Evolutionary conservation across 495 filamentous ascomycete genomes (phyloP).

Genomic region (Aspergillus biplanus): DNA sequence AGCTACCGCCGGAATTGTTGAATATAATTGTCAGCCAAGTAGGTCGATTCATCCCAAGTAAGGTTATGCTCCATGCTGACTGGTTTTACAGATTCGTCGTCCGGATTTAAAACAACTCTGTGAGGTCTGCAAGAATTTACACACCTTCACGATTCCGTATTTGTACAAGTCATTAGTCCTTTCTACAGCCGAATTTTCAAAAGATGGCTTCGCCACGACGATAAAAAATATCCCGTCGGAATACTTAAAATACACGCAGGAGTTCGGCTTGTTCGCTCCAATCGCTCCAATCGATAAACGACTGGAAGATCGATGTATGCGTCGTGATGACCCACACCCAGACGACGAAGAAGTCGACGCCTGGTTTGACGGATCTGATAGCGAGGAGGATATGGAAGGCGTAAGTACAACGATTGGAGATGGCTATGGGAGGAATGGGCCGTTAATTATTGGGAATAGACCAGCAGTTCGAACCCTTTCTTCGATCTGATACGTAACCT

Average conservation of each 20-base stretch:
- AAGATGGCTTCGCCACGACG: neutral
- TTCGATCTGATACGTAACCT: neutral
- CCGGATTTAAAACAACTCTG: neutral
- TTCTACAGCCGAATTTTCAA: neutral
- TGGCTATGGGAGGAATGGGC: neutral
- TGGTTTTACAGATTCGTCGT: neutral
- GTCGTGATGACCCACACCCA: neutral
- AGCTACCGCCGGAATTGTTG: neutral
- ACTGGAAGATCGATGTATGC: neutral
- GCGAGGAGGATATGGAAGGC: too few relatives aligned
- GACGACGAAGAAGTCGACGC: neutral
- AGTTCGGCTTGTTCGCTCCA: neutral
- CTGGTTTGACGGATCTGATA: too few relatives aligned
- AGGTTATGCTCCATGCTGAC: neutral
- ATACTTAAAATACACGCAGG: neutral
- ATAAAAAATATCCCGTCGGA: neutral
- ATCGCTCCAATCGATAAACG: neutral
- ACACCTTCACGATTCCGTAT: neutral
- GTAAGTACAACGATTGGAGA: neutral
- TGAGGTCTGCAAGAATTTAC: neutral
- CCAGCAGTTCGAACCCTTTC: neutral
- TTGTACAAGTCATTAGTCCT: neutral
- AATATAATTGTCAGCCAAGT: neutral
- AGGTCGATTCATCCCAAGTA: neutral
- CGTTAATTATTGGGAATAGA: neutral